These are phyloP conservation scores for Aspergillus sp. DNA, from an alignment of 2,329 filamentous ascomycete species.

Conservation along the genomic window DNA sequence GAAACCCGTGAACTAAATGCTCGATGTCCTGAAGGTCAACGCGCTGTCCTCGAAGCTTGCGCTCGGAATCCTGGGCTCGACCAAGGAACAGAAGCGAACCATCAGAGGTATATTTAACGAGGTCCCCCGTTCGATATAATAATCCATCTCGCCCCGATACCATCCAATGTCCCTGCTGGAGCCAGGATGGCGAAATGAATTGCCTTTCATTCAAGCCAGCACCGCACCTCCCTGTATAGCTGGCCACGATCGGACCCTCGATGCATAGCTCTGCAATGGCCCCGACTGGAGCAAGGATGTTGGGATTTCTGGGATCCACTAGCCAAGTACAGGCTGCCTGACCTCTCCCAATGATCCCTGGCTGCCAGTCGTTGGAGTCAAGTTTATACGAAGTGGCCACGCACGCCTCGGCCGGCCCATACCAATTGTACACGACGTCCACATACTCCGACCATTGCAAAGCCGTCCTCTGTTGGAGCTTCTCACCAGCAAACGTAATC, in stretches of 20 bases:
- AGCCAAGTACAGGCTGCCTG: slow-evolving; percentile 19
- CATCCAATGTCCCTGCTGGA: background rate
- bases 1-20: background rate
- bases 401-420: slow-evolving; percentile 32
- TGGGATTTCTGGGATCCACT: slow-evolving; percentile 20
- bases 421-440: slow-evolving; percentile 1
- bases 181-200: slow-evolving; percentile 9
- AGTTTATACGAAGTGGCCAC: slow-evolving; percentile 3
- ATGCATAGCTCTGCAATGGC: slow-evolving; percentile 20
- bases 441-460: background rate
- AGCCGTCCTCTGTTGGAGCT: background rate
- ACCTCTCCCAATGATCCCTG: slow-evolving; percentile 9
- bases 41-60: background rate
- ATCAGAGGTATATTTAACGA: background rate
- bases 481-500: background rate
- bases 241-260: slow-evolving; percentile 27
- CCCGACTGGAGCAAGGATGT: slow-evolving; percentile 10
- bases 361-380: background rate
- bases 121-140: background rate
- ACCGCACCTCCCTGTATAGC: slow-evolving; percentile 21
- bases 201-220: slow-evolving; percentile 13
- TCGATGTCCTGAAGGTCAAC: background rate
- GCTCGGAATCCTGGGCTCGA: background rate
- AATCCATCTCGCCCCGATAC: background rate
- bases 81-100: background rate